These are phyloP conservation scores for Gnomoniopsis sp. DNA, from an alignment of 2,329 filamentous ascomycete species.

Conservation along the genomic window DNA sequence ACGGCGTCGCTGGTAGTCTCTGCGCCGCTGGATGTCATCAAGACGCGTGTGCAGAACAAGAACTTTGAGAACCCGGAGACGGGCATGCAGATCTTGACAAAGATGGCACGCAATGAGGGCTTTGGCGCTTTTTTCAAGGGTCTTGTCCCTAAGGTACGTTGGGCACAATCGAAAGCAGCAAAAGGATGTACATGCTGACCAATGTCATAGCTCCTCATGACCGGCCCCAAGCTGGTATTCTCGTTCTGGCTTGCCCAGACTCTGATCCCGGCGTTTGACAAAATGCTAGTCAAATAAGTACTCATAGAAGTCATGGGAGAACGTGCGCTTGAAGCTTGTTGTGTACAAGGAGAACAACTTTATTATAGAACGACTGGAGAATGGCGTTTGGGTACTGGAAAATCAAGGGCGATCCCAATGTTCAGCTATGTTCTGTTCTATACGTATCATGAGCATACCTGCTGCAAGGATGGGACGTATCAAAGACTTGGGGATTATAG, in stretches of 20 bases:
- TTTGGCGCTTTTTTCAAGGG: conserved; percentile 93
- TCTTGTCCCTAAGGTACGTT: conserved; percentile 75
- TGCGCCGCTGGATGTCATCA: conserved; percentile 95
- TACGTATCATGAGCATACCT: neutral
- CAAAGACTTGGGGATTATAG: neutral
- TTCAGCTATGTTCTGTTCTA: conserved; percentile 3
- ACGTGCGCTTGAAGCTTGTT: too few relatives aligned
- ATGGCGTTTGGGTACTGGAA: conserved; percentile 14
- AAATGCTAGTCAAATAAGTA: conserved; percentile 30
- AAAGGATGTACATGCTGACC: neutral
- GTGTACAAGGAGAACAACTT: conserved; percentile 7
- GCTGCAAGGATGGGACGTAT: neutral
- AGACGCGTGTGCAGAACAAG: conserved; percentile 95
- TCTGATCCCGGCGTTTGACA: conserved; percentile 86
- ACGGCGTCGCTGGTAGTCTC: conserved; percentile 94
- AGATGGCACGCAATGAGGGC: conserved; percentile 92
- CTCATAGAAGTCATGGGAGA: neutral
- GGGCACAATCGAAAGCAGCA: too few relatives aligned
- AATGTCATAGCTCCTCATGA: conserved; percentile 76
- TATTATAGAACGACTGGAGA: conserved; percentile 15
- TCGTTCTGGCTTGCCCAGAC: conserved; percentile 99
- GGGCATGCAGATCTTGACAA: conserved; percentile 84
- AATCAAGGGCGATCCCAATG: neutral
- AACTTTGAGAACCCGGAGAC: conserved; percentile 98
- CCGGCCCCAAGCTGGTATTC: conserved; percentile 97